Evolutionary conservation across 2,329 filamentous ascomycete species (phyloP).

Genomic region (Fusarium aywerte): DNA sequence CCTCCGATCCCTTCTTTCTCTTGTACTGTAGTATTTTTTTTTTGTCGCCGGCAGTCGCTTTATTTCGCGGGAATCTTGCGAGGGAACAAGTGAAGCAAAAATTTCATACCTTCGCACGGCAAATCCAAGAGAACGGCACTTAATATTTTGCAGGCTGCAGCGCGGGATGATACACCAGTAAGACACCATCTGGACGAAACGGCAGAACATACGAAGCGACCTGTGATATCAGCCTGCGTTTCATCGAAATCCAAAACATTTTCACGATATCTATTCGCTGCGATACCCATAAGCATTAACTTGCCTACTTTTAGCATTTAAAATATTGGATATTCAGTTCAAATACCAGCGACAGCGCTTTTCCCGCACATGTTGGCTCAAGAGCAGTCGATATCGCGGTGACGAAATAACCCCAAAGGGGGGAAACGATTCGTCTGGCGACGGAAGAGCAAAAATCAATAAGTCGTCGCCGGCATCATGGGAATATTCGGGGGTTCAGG

Average conservation of each 20-base stretch:
- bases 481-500: constrained; percentile 46
- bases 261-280: constrained; percentile 1
- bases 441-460: constrained; percentile 11
- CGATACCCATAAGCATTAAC: neutral
- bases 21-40: constrained; percentile 14
- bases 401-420: constrained; percentile 38
- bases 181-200: constrained; percentile 1
- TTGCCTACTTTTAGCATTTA: neutral
- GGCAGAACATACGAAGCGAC: constrained; percentile 21
- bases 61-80: neutral
- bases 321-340: constrained; percentile 1
- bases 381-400: constrained; percentile 31
- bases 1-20: constrained; percentile 10
- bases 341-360: constrained; percentile 15
- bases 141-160: neutral
- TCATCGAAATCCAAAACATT: constrained; percentile 1
- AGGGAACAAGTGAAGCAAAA: constrained; percentile 13
- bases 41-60: constrained; percentile 13
- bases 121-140: constrained; percentile 5
- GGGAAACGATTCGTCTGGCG: constrained; percentile 27
- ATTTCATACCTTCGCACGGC: constrained; percentile 1
- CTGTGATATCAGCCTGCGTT: constrained; percentile 6
- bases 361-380: constrained; percentile 41
- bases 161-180: constrained; percentile 23
- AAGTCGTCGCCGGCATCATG: constrained; percentile 36